Evolutionary conservation across 805 yeast species (phyloP).

Genomic region (Ogataea pilisensis): DNA sequence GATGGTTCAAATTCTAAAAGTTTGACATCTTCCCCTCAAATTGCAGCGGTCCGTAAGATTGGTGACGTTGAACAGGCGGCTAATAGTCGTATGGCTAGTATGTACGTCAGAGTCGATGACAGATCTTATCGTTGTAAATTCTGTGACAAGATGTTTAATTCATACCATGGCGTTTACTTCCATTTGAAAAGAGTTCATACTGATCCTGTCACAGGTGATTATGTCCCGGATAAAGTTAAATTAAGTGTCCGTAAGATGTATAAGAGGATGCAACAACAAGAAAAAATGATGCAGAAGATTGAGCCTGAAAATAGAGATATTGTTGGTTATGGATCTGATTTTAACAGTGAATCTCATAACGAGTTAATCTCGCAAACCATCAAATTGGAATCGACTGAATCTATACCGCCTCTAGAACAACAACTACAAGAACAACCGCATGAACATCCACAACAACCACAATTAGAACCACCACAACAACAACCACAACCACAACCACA

Average conservation of each 20-base stretch:
- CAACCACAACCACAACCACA: too few species aligned
- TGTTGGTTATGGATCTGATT: background rate
- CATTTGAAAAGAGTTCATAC: conserved; percentile 20
- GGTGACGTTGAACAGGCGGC: conserved; percentile 1
- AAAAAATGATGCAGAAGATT: background rate
- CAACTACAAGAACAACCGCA: too few species aligned
- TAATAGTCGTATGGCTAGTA: conserved; percentile 14
- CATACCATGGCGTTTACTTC: conserved; percentile 24
- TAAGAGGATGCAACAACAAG: conserved; percentile 1
- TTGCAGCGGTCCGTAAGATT: conserved; percentile 3
- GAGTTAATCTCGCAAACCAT: too few species aligned
- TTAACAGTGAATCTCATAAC: background rate
- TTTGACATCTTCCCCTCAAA: conserved; percentile 1
- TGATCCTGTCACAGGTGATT: conserved; percentile 16
- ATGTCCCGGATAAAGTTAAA: conserved; percentile 11
- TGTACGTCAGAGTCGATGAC: conserved; percentile 15
- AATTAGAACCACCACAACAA: too few species aligned
- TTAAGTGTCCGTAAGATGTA: conserved; percentile 7
- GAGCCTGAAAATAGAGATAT: background rate
- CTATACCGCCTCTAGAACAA: too few species aligned
- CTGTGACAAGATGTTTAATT: conserved; percentile 15
- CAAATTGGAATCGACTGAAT: too few species aligned
- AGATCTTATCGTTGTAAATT: conserved; percentile 16
- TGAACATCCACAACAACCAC: too few species aligned
- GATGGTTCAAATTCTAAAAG: too few species aligned